A percentile compares a stretch with the other conserved stretches of the same genome.
These are phyloP conservation scores for Lentinula sp. DNA, from an alignment of 768 basidiomycete genomes.

Conservation along the genomic window DNA sequence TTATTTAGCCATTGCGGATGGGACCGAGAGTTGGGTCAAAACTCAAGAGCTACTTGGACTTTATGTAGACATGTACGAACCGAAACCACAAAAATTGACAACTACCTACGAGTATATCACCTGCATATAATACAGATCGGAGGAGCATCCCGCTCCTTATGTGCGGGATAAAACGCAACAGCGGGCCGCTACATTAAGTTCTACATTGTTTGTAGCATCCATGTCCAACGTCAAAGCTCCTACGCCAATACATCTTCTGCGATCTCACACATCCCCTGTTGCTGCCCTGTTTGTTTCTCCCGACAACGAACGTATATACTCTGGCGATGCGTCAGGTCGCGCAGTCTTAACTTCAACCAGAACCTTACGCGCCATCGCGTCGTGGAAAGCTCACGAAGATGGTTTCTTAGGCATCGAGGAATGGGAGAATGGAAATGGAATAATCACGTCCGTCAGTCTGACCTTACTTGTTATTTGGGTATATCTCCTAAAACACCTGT, in stretches of 20 bases:
- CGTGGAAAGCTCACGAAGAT: conserved; percentile 78
- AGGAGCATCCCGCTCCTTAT: too few relatives aligned
- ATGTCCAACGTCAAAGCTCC: conserved; percentile 24
- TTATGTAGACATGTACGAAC: too few relatives aligned
- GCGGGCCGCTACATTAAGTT: too few relatives aligned
- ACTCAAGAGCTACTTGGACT: too few relatives aligned
- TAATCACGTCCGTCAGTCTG: conserved; percentile 68
- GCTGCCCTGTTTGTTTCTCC: conserved; percentile 55
- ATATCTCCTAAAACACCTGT: not conserved
- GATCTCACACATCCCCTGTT: conserved; percentile 64
- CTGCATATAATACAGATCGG: too few relatives aligned
- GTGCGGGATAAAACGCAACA: too few relatives aligned
- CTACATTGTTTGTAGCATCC: not conserved
- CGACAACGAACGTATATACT: conserved; percentile 79
- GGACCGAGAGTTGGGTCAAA: too few relatives aligned
- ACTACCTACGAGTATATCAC: too few relatives aligned
- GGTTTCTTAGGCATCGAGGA: conserved; percentile 77
- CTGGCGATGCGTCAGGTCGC: conserved; percentile 78
- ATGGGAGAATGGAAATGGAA: conserved; percentile 40
- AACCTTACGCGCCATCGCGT: conserved; percentile 63
- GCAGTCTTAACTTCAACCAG: conserved; percentile 73
- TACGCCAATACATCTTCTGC: conserved; percentile 68
- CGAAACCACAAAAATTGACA: too few relatives aligned
- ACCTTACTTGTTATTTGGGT: not conserved
- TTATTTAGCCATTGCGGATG: too few relatives aligned